phyloP scores from a whole-genome alignment of 176 grass and related monocot species.

The Aegilops speltoides region DNA sequence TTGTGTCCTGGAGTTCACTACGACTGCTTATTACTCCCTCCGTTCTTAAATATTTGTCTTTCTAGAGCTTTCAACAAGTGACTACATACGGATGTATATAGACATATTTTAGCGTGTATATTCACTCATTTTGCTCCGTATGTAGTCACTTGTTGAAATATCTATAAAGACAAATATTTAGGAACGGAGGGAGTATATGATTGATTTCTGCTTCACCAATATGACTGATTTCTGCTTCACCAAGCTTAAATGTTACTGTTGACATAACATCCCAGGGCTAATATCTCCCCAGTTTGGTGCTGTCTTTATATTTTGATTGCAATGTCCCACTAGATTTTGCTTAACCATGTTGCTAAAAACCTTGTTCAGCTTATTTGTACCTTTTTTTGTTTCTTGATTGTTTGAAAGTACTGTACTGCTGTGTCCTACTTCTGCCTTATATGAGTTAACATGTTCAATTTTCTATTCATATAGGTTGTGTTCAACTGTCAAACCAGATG shows the following conservation, averaged over 20 bases:
- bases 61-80: no score
- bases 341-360: neutral
- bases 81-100: no score
- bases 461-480: neutral
- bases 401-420: neutral
- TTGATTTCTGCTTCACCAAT: neutral
- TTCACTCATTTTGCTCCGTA: no score
- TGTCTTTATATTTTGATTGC: neutral
- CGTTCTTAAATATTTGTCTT: no score
- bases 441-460: neutral
- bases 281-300: neutral
- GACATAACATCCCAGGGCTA: neutral
- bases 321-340: neutral
- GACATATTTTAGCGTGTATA: no score
- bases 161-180: no score
- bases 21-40: no score
- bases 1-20: neutral
- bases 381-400: no score
- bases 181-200: no score
- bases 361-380: neutral
- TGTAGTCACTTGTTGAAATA: no score
- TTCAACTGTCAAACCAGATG: neutral
- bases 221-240: neutral
- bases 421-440: neutral
- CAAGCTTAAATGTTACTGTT: neutral